Conservation (phyloP, 306 rosid genomes). For the Gastrolobium villosum region DNA sequence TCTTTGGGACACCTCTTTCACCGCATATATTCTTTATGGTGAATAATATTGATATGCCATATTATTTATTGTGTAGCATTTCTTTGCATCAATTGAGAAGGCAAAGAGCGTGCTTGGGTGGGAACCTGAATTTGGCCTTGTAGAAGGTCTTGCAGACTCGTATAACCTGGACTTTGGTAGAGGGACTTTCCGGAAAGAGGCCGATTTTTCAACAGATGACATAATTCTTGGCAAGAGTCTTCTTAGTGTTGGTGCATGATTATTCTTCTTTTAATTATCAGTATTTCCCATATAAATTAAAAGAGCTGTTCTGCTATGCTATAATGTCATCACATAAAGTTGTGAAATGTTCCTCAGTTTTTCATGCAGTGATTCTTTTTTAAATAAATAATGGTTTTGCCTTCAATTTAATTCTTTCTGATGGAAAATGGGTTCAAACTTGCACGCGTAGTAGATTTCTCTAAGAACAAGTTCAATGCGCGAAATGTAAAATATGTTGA, state of each 20-base stretch:
- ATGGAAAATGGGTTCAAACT: not conserved
- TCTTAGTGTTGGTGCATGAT: slow-evolving; percentile 61
- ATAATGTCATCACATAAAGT: slow-evolving; percentile 12
- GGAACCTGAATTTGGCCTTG: slow-evolving; percentile 78
- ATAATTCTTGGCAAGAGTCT: slow-evolving; percentile 88
- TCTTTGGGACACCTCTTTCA: slow-evolving; percentile 5
- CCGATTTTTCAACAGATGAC: slow-evolving; percentile 96
- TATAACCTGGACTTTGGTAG: slow-evolving; percentile 91
- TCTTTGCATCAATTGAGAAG: slow-evolving; percentile 90
- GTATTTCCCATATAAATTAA: not conserved
- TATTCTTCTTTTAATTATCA: slow-evolving; percentile 20
- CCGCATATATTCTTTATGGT: not conserved
- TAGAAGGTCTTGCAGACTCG: slow-evolving; percentile 92
- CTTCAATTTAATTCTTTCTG: slow-evolving; percentile 4
- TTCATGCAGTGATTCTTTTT: not conserved
- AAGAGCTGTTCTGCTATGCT: slow-evolving; percentile 19
- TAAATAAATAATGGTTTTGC: not conserved
- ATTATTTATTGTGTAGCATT: slow-evolving; percentile 72
- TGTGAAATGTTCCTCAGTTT: slow-evolving; percentile 21
- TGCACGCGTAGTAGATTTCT: not conserved
- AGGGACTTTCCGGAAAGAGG: slow-evolving; percentile 89
- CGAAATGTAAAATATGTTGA: not conserved
- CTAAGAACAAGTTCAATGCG: not conserved
- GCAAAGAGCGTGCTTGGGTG: slow-evolving; percentile 85
- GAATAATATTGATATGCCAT: not conserved